Evolutionary conservation across 345 rosid species (phyloP).

Genomic region (Bruguiera parviflora): DNA sequence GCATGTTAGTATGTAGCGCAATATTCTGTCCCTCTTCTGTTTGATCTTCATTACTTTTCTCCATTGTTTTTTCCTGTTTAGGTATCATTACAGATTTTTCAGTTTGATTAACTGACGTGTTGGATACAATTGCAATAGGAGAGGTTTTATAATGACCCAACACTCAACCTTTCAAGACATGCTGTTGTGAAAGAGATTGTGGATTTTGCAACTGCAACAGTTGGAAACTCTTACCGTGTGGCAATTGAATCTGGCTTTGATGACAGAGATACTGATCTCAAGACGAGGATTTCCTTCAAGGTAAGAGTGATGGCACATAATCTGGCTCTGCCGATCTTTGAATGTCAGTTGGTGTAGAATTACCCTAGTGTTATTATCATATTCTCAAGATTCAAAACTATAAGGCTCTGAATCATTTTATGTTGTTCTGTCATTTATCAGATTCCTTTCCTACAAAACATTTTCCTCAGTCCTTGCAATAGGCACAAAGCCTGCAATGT

Average conservation of each 20-base stretch:
- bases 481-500: no score
- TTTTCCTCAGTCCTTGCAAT: no score
- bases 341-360: background rate
- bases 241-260: slow-evolving; percentile 53
- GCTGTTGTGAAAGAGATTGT: slow-evolving; percentile 51
- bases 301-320: slow-evolving; percentile 27
- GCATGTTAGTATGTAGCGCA: no score
- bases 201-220: slow-evolving; percentile 45
- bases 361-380: background rate
- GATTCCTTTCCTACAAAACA: no score
- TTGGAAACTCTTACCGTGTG: slow-evolving; percentile 51
- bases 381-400: background rate
- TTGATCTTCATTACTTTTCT: background rate
- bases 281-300: slow-evolving; percentile 79
- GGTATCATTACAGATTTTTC: background rate
- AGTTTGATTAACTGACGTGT: background rate
- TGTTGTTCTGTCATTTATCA: no score
- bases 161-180: slow-evolving; percentile 51
- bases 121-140: slow-evolving; percentile 37
- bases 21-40: no score
- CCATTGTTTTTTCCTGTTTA: background rate
- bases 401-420: no score
- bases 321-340: background rate
- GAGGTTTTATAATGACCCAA: slow-evolving; percentile 58
- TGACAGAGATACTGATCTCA: slow-evolving; percentile 51